A percentile compares a stretch with the other conserved stretches of the same genome.
Conservation (phyloP, 73 alveolate species). For the Symbiodinium natans region DNA sequence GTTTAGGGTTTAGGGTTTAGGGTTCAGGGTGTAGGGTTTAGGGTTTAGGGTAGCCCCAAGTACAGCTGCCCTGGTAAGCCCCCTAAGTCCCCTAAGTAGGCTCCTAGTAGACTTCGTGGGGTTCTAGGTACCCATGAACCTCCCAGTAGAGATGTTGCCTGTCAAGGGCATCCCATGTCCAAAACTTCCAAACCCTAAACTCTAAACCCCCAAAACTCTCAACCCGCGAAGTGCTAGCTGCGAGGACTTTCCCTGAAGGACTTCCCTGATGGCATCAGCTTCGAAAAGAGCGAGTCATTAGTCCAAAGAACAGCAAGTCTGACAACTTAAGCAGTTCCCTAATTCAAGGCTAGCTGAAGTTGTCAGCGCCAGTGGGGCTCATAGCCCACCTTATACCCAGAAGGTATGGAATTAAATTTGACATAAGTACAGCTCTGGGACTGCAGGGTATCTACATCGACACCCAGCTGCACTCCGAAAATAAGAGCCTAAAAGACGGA, state of each 20-base stretch:
- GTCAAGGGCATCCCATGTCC: too few relatives aligned
- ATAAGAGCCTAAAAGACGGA: not conserved
- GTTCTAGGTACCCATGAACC: too few relatives aligned
- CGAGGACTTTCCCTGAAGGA: not conserved
- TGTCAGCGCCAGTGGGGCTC: not conserved
- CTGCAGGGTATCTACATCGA: not conserved
- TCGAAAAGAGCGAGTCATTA: not conserved
- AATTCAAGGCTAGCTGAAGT: slow-evolving; percentile 9
- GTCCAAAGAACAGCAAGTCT: not conserved
- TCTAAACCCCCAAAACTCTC: too few relatives aligned
- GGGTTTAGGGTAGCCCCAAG: not conserved
- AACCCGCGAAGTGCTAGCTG: too few relatives aligned
- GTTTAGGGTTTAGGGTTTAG: not conserved
- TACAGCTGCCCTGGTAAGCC: too few relatives aligned
- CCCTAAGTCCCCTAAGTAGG: too few relatives aligned
- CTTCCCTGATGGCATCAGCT: not conserved
- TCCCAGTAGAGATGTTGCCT: too few relatives aligned
- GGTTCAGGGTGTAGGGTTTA: not conserved
- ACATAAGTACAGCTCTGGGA: not conserved
- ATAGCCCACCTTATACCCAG: not conserved
- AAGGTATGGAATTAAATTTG: not conserved
- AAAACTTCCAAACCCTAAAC: too few relatives aligned
- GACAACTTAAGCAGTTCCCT: slow-evolving; percentile 15
- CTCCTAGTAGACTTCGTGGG: too few relatives aligned
- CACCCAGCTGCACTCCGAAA: not conserved